Evolutionary conservation across 768 basidiomycete genomes (phyloP), one percentile per base, ranked within the genome.

Genomic region (Terana coerulea): DNA sequence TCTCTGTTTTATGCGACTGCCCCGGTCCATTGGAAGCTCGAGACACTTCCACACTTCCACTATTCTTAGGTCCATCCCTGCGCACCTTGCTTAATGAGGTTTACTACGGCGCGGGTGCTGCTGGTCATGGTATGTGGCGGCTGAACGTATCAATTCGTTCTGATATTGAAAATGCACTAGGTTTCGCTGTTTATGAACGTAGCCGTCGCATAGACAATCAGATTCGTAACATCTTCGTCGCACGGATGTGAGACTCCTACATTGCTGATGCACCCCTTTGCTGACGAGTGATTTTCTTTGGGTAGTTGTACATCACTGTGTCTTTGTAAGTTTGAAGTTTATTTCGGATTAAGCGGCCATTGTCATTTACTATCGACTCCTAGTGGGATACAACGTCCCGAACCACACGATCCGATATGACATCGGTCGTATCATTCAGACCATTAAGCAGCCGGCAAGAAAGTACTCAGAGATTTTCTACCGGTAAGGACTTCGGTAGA

Each of bases 371-470:
- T n/a, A n/a, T n/a, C n/a, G n/a, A 25, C 25, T 34, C 8, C n/a
- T 17, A 51, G 50, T 51, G 14, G 50, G 50, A 2, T 51, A 51
- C 34, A 51, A 51, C 33, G 28, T 51, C 17, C 26, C 17, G n/a
- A 29, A 45, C 22, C 5, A 21, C 28, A 34, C 14, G 14, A 12
- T 51, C 8, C 44, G 50, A 25, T 12, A 25, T 12, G 31, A 43
- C 4, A 44, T 51, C 9, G n/a, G 19, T 11, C 29, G 35, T 7
- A 36, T 42, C 5, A 44, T 51, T 33, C 34, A 8, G 10, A 25
- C 40, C 10, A 33, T 51, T 21, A 22, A 25, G 50, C 29, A 45
- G 24, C 41, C 47, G 7, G 5, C 24, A 7, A 26, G 47, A 24
- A 24, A 5, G 2, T 40, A 37, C 19, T 40, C 47, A 15, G 1